Base-by-base conservation (phyloP, 129 eudicot species). In the Centrapalus pauciflorus region DNA sequence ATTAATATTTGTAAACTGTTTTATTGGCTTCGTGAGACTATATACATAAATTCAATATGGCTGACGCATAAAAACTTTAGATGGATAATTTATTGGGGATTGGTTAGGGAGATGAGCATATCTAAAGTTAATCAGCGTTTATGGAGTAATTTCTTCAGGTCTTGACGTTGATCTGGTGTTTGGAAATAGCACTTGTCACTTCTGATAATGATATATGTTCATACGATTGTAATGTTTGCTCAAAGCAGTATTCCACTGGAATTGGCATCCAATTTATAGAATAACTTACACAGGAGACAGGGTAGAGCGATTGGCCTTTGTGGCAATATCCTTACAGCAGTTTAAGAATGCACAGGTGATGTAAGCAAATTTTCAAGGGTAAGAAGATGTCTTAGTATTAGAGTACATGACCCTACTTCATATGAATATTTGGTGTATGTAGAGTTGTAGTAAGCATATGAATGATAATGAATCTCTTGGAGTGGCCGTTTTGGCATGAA, bases 391-490 rank as follows among this genome's bases (percentile, higher is more conserved):
- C 26, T 14, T 56, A 64, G 7, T 23, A 46, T 21, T 10, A 46
- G 52, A 46, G 52, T 46, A 46, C 52, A 14, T 1, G 5, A 5
- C 4, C 17, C 23, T 46, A 46, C 10, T 46, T 46, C 3, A 10
- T 12, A 28, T 67, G 26, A 16, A 33, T 51, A 33, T 27, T 33
- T 67, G 73, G 34, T 67, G 61, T 32, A 2, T 52, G n/a, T 67
- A 67, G 24, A 50, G 63, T 23, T 21, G 35, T 67, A 33, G 33
- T 20, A 14, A 46, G 52, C 24, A 14, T 16, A 46, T 46, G 52
- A 16, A 16, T 46, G 5, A 46, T 45, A 45, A 45, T 45, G 51
- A n/a, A 45, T 19, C 51, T 45, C 51, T 45, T 0, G n/a, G 2
- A 45, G 51, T 14, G 51, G 16, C 20, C 21, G 16, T 7, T 45